These are phyloP conservation scores for Vigna mungo DNA, from an alignment of 306 rosid genomes.

Conservation along the genomic window DNA sequence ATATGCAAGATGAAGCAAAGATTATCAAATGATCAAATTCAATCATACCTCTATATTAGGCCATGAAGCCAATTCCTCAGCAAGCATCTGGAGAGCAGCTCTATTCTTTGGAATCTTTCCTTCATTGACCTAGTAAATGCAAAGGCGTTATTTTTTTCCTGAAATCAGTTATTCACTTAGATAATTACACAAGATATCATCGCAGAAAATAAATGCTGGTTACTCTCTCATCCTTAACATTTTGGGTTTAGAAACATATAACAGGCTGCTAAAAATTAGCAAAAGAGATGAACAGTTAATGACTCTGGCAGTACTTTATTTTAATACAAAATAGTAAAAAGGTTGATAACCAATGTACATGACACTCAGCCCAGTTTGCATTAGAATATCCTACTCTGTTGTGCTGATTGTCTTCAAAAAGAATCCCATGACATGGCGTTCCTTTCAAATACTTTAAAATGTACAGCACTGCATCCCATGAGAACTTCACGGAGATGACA, in stretches of 20 bases:
- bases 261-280: conserved; percentile 6
- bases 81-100: conserved; percentile 72
- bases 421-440: neutral
- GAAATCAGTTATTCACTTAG: conserved; percentile 25
- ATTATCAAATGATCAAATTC: conserved; percentile 31
- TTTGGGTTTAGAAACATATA: neutral
- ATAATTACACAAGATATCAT: conserved; percentile 24
- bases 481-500: neutral
- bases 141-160: conserved; percentile 11
- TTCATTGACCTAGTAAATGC: conserved; percentile 71
- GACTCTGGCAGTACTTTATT: neutral
- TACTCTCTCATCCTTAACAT: conserved; percentile 3
- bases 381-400: neutral
- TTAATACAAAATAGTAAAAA: neutral
- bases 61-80: conserved; percentile 92
- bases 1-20: neutral
- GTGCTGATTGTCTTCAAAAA: neutral
- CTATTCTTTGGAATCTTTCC: conserved; percentile 79
- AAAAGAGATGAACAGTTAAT: neutral
- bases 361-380: neutral
- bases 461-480: neutral
- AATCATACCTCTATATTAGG: conserved; percentile 88
- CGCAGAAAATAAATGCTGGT: neutral
- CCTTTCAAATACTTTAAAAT: conserved; percentile 14
- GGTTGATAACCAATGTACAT: neutral